Base-by-base conservation (phyloP, 768 basidiomycete species). In the Mycena rebaudengoi region DNA sequence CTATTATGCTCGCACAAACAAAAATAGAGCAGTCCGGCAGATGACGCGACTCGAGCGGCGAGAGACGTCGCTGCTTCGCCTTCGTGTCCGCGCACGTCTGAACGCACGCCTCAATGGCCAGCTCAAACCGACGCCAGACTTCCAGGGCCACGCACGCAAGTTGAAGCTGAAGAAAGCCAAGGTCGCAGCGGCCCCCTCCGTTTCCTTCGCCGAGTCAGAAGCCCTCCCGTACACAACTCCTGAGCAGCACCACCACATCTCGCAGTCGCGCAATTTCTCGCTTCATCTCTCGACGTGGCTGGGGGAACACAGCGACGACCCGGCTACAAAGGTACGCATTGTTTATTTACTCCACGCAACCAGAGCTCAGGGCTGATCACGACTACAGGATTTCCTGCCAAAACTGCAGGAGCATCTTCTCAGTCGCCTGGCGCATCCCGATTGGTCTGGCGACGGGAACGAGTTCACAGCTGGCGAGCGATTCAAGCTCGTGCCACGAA, bases 391-490 rank as follows among this genome's bases (percentile, higher is more conserved):
- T 21, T 75, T 78, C 55, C 12, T 71, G 3, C 43, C 70, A 0
- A 62, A 74, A 20, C 71, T 81, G 12, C 48, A 76, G 37, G 65
- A 75, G 26, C 70, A 78, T 35, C 60, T 76, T 7, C 75, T 78
- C 21, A 68, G 70, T 1, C 69, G 72, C 12, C 50, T 79, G 14
- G 58, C 39, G 3, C 54, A 66, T 25, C 55, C 35, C 1, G 46
- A 63, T 11, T 66, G 61, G 37, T 49, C 65, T 39, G 66, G 70
- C 16, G 65, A 73, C 37, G 62, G 29, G 10, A n/a, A 51, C n/a
- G 37, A 56, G 7, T 72, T 71, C 39, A 54, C 66, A 25, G 48
- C 40, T 5, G 48, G 55, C 37, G 68, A 69, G 49, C 65, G 32
- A 2, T 64, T 67, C 1, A 51, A 40, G 0, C 65, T 74, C 4